Conservation (phyloP, 2,329 filamentous ascomycete species). For the Diplodia corticola region DNA sequence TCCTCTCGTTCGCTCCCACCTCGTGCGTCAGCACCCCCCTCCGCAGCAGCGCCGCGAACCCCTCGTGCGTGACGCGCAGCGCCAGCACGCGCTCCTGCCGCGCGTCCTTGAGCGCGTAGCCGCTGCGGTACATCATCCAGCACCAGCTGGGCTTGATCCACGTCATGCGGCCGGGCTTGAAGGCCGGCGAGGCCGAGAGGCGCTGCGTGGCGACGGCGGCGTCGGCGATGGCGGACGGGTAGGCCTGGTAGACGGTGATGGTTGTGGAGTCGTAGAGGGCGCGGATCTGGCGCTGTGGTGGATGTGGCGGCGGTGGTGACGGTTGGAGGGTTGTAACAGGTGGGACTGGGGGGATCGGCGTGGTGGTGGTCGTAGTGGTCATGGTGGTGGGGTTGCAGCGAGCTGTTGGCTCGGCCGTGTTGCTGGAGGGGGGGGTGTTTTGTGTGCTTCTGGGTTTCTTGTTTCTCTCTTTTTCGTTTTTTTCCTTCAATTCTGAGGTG, state of each 20-base stretch:
- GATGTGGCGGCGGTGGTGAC: background rate
- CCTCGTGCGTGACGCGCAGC: conserved; percentile 53
- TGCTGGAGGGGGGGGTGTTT: no score
- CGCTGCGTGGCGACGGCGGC: conserved; percentile 54
- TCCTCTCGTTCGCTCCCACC: conserved; percentile 23
- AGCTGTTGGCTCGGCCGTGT: no score
- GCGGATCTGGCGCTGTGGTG: conserved; percentile 51
- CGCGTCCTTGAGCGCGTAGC: conserved; percentile 59
- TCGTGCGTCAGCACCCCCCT: background rate
- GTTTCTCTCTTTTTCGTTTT: background rate
- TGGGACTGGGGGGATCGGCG: no score
- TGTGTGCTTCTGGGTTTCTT: background rate
- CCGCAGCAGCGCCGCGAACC: conserved; percentile 53
- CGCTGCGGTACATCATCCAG: conserved; percentile 66
- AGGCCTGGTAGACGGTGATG: conserved; percentile 65
- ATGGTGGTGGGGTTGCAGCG: no score
- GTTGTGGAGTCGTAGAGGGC: conserved; percentile 52
- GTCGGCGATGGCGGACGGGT: conserved; percentile 54
- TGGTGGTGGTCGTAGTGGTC: no score
- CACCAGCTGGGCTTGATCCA: conserved; percentile 66
- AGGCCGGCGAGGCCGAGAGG: conserved; percentile 55
- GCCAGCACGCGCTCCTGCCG: conserved; percentile 60
- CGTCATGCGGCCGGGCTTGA: conserved; percentile 59
- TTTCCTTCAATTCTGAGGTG: no score
- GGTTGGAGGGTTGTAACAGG: no score